Conservation (phyloP, 83 land plant species). For the Picea mariana region DNA sequence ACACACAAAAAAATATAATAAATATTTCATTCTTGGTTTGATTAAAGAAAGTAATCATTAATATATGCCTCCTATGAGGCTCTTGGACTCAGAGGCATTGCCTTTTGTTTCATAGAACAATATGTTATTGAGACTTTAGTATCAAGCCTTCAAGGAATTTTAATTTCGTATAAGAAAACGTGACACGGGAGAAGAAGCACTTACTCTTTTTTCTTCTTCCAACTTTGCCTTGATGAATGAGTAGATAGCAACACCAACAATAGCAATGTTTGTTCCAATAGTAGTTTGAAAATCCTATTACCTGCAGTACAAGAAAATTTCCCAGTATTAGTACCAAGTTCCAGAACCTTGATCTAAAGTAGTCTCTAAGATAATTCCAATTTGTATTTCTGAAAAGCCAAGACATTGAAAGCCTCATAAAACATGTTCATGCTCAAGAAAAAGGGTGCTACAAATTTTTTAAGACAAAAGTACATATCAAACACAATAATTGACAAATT, state of each 20-base stretch:
- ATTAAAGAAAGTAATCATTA: too few relatives aligned
- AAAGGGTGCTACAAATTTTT: neutral
- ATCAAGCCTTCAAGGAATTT: too few relatives aligned
- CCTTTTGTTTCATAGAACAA: too few relatives aligned
- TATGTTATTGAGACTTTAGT: too few relatives aligned
- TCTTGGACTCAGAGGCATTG: too few relatives aligned
- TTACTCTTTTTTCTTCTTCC: conserved; percentile 74
- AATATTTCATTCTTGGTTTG: too few relatives aligned
- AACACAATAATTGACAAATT: conserved; percentile 72
- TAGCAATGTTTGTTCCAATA: conserved; percentile 83
- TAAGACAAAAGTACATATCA: neutral
- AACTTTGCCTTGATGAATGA: conserved; percentile 83
- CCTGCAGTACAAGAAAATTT: conserved; percentile 38
- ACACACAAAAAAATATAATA: too few relatives aligned
- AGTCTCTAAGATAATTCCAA: conserved; percentile 27
- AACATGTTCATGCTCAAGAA: neutral
- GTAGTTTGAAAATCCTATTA: conserved; percentile 92
- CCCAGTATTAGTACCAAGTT: neutral
- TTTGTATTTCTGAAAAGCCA: neutral
- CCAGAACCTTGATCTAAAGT: neutral
- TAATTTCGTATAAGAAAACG: too few relatives aligned
- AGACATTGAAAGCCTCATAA: neutral
- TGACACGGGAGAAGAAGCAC: too few relatives aligned
- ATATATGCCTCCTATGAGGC: too few relatives aligned
- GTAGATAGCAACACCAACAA: conserved; percentile 29